phyloP scores from a whole-genome alignment of 2,329 filamentous ascomycete genomes.

The Golovinomyces cichoracearum region DNA sequence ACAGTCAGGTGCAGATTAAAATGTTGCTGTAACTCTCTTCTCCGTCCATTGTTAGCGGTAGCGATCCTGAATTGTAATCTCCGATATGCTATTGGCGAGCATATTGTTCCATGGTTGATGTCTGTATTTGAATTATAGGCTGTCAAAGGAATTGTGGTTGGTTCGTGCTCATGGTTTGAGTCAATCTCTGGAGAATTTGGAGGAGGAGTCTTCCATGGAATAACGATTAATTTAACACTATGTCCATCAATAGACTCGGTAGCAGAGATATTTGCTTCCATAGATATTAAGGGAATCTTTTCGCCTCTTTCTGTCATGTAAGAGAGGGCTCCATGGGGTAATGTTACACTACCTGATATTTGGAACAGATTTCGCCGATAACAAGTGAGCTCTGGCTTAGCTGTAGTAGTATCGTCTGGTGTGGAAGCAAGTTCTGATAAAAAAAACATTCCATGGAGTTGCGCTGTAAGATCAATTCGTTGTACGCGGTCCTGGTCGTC shows the following conservation, averaged over 20 bases:
- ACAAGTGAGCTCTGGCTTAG: slow-evolving; percentile 67
- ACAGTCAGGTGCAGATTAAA: slow-evolving; percentile 78
- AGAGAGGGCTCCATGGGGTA: slow-evolving; percentile 52
- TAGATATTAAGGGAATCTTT: slow-evolving; percentile 52
- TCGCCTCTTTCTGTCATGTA: slow-evolving; percentile 66
- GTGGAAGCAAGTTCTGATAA: slow-evolving; percentile 33
- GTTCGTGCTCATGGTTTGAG: slow-evolving; percentile 54
- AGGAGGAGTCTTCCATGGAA: slow-evolving; percentile 90
- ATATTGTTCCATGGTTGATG: slow-evolving; percentile 41
- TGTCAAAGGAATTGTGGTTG: slow-evolving; percentile 51
- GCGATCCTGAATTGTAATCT: slow-evolving; percentile 80
- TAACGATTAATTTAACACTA: slow-evolving; percentile 75
- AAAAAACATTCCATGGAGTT: slow-evolving; percentile 76
- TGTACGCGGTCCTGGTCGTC: slow-evolving; percentile 24
- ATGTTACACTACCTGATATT: slow-evolving; percentile 68
- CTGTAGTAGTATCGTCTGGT: slow-evolving; percentile 24
- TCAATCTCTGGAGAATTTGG: slow-evolving; percentile 40
- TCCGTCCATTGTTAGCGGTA: slow-evolving; percentile 81
- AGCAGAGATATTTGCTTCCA: slow-evolving; percentile 72
- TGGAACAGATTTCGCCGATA: slow-evolving; percentile 91
- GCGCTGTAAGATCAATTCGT: slow-evolving; percentile 29
- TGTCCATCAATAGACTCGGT: slow-evolving; percentile 90
- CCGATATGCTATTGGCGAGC: slow-evolving; percentile 85
- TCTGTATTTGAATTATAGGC: slow-evolving; percentile 28
- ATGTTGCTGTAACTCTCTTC: slow-evolving; percentile 89